Conservation (phyloP, 257 asterid genomes). For the Ocimum tenuiflorum region DNA sequence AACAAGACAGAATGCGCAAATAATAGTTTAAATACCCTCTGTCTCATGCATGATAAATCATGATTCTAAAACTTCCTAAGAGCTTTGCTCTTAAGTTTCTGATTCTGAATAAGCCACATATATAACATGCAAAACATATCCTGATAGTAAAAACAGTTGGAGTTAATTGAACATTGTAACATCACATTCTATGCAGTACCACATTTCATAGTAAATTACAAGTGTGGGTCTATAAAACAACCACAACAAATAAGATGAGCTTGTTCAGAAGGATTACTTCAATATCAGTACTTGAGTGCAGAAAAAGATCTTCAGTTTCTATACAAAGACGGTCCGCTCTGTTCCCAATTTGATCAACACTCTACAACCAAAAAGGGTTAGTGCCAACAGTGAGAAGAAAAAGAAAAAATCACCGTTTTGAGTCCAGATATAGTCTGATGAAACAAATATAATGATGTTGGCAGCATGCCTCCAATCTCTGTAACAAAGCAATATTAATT, state of each 20-base stretch:
- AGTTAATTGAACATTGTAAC: neutral
- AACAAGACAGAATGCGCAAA: slow-evolving; percentile 7
- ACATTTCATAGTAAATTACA: neutral
- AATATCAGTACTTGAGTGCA: slow-evolving; percentile 79
- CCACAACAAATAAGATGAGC: slow-evolving; percentile 1
- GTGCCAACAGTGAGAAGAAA: neutral
- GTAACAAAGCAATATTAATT: neutral
- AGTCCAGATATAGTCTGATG: slow-evolving; percentile 3
- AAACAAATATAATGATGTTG: neutral
- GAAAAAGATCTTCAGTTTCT: slow-evolving; percentile 51
- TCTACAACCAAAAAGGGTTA: slow-evolving; percentile 41
- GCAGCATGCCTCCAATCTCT: slow-evolving; percentile 3
- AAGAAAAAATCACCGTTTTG: neutral
- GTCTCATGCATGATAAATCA: neutral
- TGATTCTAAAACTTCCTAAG: slow-evolving; percentile 4
- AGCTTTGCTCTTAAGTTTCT: slow-evolving; percentile 1
- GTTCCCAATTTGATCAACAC: slow-evolving; percentile 89
- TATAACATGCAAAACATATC: neutral
- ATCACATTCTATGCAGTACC: neutral
- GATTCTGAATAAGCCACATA: neutral
- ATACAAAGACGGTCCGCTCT: slow-evolving; percentile 84
- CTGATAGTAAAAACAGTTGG: neutral
- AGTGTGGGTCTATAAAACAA: slow-evolving; percentile 1
- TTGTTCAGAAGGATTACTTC: slow-evolving; percentile 48
- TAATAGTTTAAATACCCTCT: neutral